A percentile compares a stretch with the other conserved stretches of the same genome.
Conservation (phyloP, 164 flowering plant genomes). For the Saururus chinensis region DNA sequence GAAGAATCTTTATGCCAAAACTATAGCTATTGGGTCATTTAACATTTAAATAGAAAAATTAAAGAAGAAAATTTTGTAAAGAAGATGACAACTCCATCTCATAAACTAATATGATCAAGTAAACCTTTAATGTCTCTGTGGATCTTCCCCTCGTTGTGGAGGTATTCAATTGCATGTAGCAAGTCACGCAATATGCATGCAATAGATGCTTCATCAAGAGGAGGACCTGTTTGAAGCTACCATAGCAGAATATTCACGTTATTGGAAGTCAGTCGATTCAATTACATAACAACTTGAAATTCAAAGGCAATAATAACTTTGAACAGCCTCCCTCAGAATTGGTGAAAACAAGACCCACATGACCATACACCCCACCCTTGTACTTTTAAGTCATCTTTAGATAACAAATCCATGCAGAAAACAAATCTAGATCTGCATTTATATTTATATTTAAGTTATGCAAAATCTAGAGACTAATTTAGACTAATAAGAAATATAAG, state of each 20-base stretch:
- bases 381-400: too few species aligned
- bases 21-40: too few species aligned
- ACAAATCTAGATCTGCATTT: too few species aligned
- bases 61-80: background rate
- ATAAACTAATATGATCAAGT: background rate
- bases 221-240: constrained; percentile 90
- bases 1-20: background rate
- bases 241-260: constrained; percentile 2
- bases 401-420: too few species aligned
- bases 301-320: background rate
- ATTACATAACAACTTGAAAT: background rate
- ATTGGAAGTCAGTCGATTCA: background rate
- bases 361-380: too few species aligned
- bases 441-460: too few species aligned
- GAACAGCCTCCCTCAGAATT: too few species aligned
- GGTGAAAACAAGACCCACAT: too few species aligned
- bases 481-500: too few species aligned
- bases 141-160: constrained; percentile 92
- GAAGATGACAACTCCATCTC: background rate
- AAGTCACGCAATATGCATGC: constrained; percentile 89
- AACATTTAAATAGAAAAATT: background rate
- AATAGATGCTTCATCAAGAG: constrained; percentile 92
- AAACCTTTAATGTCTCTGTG: constrained; percentile 98
- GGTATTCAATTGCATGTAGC: constrained; percentile 93
- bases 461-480: too few species aligned